Percentiles rank a stretch among this genome's conserved stretches.
Evolutionary conservation across 2,329 filamentous ascomycete species (phyloP).

Genomic region (Ascochyta rabiei): DNA sequence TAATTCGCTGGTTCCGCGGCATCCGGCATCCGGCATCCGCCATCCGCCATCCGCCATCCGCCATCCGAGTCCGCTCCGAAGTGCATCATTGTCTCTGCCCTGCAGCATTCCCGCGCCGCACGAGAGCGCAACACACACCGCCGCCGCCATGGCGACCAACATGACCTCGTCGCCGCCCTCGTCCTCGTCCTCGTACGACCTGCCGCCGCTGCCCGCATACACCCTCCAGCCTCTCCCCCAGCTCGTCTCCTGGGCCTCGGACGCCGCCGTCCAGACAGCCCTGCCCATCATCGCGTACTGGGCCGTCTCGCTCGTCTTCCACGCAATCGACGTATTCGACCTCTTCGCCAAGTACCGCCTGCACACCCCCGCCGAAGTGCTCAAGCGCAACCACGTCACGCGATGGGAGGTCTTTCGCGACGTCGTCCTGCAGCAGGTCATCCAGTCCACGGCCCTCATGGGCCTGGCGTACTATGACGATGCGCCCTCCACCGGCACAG

Average conservation of each 20-base stretch:
- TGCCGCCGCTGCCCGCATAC: conserved; percentile 88
- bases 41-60: too few species aligned
- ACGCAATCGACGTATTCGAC: conserved; percentile 83
- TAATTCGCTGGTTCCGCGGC: conserved; percentile 37
- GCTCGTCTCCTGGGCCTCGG: conserved; percentile 77
- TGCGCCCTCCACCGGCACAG: conserved; percentile 74
- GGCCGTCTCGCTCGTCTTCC: conserved; percentile 83
- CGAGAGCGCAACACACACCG: neutral
- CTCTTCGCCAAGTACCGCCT: conserved; percentile 89
- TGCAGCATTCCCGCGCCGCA: conserved; percentile 5
- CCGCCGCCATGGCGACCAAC: conserved; percentile 48
- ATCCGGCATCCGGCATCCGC: too few species aligned
- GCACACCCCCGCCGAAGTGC: conserved; percentile 90
- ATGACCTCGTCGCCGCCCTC: conserved; percentile 44
- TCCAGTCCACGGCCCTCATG: conserved; percentile 77
- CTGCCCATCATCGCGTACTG: conserved; percentile 87
- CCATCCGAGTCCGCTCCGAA: conserved; percentile 24
- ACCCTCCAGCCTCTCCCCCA: conserved; percentile 71
- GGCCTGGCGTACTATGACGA: conserved; percentile 74
- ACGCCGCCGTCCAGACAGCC: conserved; percentile 78
- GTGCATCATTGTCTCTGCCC: conserved; percentile 4
- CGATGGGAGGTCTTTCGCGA: conserved; percentile 87
- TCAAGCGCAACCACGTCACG: conserved; percentile 84
- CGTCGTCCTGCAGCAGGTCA: conserved; percentile 87
- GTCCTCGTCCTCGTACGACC: conserved; percentile 49